A percentile compares a stretch with the other conserved stretches of the same genome.
Conservation (phyloP, 805 yeast species). For the Metschnikowia peoriensis region DNA sequence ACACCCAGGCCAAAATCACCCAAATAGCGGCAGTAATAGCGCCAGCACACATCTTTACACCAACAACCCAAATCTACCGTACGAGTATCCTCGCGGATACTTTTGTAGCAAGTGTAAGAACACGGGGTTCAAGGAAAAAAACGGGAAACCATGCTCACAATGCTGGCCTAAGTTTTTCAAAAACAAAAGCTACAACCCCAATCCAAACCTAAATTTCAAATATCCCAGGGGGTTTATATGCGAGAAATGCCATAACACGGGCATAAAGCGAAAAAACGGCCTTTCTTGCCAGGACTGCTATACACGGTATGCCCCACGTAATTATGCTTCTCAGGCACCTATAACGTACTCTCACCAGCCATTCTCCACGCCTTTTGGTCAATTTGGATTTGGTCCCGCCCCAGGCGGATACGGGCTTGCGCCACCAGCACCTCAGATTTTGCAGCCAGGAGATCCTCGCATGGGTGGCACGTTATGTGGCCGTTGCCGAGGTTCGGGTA, state of each 20-base stretch:
- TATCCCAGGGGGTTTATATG: conserved; percentile 67
- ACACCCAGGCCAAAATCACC: conserved; percentile 1
- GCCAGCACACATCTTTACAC: conserved; percentile 15
- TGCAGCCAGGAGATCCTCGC: conserved; percentile 74
- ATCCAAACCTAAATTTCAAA: conserved; percentile 55
- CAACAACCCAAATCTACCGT: conserved; percentile 25
- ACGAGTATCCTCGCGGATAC: conserved; percentile 29
- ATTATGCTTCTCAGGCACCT: conserved; percentile 14
- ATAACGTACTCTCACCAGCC: not conserved
- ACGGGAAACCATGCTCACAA: conserved; percentile 26
- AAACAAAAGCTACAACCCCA: conserved; percentile 43
- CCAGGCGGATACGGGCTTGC: conserved; percentile 13
- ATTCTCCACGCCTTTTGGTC: not conserved
- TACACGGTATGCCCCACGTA: conserved; percentile 54
- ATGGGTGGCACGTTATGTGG: conserved; percentile 75
- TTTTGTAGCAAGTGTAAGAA: conserved; percentile 35
- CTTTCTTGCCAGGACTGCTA: conserved; percentile 69
- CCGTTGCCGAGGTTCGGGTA: conserved; percentile 66
- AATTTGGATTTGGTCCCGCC: not conserved
- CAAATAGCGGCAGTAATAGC: not conserved
- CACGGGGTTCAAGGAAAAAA: conserved; percentile 30
- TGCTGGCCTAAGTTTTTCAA: conserved; percentile 31
- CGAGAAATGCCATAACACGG: conserved; percentile 71
- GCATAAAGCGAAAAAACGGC: conserved; percentile 61
- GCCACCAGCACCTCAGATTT: conserved; percentile 36